Evolutionary conservation across 108 stramenopile species (phyloP).

Genomic region (Cyclotella kingstonii): DNA sequence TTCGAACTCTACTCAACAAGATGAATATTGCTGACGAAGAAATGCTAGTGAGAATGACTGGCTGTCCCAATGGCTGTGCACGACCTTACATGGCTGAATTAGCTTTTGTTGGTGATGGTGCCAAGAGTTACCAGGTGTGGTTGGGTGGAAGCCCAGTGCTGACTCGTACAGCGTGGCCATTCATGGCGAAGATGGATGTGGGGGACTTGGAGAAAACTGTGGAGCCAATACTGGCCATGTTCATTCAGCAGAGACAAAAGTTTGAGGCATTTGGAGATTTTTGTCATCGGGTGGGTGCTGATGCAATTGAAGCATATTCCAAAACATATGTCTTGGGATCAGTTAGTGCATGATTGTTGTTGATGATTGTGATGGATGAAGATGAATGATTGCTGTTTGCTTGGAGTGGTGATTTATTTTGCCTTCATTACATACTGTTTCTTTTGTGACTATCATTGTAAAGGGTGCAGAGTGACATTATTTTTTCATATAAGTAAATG

Average conservation of each 20-base stretch:
- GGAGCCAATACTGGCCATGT: slow-evolving; percentile 91
- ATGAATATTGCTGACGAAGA: slow-evolving; percentile 88
- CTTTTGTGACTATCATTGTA: too few species aligned
- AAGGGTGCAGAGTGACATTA: too few species aligned
- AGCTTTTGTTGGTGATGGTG: slow-evolving; percentile 96
- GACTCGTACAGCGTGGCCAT: slow-evolving; percentile 89
- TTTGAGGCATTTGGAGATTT: slow-evolving; percentile 94
- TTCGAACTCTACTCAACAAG: slow-evolving; percentile 81
- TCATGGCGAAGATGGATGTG: slow-evolving; percentile 84
- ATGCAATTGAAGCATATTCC: slow-evolving; percentile 68
- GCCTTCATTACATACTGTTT: neutral
- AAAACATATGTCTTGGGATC: slow-evolving; percentile 39
- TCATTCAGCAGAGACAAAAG: slow-evolving; percentile 68
- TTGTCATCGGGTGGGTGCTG: slow-evolving; percentile 80
- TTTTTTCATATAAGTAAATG: too few species aligned
- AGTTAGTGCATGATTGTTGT: slow-evolving; percentile 33
- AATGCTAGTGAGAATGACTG: slow-evolving; percentile 96
- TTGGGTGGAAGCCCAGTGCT: slow-evolving; percentile 93
- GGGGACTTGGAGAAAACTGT: slow-evolving; percentile 78
- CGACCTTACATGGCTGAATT: slow-evolving; percentile 99
- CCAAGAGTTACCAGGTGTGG: slow-evolving; percentile 94
- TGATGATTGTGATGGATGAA: neutral
- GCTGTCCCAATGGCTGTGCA: slow-evolving; percentile 98
- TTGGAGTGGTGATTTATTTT: neutral
- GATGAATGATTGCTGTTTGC: neutral